Conservation (phyloP, 495 filamentous ascomycete genomes). For the Aspergillus haitiensis region DNA sequence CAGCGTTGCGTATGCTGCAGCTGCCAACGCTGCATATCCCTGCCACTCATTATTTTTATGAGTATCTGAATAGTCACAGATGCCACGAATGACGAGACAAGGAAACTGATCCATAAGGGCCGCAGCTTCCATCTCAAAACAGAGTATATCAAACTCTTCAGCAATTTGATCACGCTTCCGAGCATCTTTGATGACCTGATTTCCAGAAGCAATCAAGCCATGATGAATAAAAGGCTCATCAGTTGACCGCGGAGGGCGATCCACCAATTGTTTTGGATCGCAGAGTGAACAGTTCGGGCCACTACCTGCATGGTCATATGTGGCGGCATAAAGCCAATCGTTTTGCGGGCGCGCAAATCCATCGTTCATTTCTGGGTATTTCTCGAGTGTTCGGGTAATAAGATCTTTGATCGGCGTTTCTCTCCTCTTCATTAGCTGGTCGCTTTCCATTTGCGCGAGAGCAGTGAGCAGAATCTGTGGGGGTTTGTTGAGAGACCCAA, state of each 20-base stretch:
- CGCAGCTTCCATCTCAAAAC: constrained; percentile 10
- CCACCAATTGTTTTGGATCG: not conserved
- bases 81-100: constrained; percentile 5
- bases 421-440: not conserved
- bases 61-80: constrained; percentile 3
- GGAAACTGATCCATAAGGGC: constrained; percentile 1
- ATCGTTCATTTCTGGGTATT: not conserved
- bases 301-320: not conserved
- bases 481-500: constrained; percentile 4
- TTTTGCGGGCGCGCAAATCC: not conserved
- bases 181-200: not conserved
- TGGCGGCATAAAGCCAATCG: not conserved
- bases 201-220: not conserved
- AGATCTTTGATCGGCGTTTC: not conserved
- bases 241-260: not conserved
- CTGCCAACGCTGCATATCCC: constrained; percentile 17
- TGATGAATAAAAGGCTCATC: not conserved
- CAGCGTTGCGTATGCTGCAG: constrained; percentile 35
- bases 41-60: not conserved
- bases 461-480: constrained; percentile 7
- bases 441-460: not conserved
- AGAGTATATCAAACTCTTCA: not conserved
- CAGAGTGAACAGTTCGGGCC: not conserved
- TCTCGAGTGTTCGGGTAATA: not conserved
- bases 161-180: not conserved